Conservation (phyloP, 2,329 filamentous ascomycete genomes). For the Talaromyces sp. region DNA sequence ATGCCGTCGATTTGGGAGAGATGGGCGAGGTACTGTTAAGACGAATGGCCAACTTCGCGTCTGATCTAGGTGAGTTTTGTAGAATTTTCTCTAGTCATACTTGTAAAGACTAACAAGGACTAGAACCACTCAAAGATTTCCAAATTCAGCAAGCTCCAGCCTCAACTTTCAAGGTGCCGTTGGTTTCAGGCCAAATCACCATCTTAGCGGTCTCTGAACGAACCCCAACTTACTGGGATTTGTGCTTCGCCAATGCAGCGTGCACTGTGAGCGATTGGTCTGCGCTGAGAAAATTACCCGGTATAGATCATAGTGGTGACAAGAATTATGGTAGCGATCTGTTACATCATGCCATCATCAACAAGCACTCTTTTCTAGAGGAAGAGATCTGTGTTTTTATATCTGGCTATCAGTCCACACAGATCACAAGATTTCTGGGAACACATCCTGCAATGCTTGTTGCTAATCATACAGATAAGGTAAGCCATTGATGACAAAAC, state of each 20-base stretch:
- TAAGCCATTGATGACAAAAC: not conserved
- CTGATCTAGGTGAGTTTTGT: not conserved
- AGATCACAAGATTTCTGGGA: constrained; percentile 12
- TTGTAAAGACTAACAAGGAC: not conserved
- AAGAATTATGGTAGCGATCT: not conserved
- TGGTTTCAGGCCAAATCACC: constrained; percentile 8
- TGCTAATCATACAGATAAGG: constrained; percentile 13
- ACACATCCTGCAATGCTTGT: constrained; percentile 14
- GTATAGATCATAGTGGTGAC: not conserved
- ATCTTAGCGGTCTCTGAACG: constrained; percentile 16
- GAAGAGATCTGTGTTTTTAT: constrained; percentile 15
- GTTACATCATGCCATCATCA: constrained; percentile 6
- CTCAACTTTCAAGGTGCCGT: constrained; percentile 11
- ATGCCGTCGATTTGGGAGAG: constrained; percentile 18
- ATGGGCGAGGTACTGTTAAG: constrained; percentile 14
- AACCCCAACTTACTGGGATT: constrained; percentile 11
- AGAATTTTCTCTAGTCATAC: not conserved
- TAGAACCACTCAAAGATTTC: not conserved
- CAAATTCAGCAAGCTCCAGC: not conserved
- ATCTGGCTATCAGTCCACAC: constrained; percentile 8
- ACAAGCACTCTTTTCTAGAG: constrained; percentile 4
- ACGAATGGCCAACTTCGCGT: constrained; percentile 6
- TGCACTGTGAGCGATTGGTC: constrained; percentile 4
- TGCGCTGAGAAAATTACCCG: not conserved
- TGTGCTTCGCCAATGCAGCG: constrained; percentile 9